A percentile compares a stretch with the other conserved stretches of the same genome.
Evolutionary conservation across 345 rosid genomes (phyloP).

Genomic region (Citrus mangshanensis): DNA sequence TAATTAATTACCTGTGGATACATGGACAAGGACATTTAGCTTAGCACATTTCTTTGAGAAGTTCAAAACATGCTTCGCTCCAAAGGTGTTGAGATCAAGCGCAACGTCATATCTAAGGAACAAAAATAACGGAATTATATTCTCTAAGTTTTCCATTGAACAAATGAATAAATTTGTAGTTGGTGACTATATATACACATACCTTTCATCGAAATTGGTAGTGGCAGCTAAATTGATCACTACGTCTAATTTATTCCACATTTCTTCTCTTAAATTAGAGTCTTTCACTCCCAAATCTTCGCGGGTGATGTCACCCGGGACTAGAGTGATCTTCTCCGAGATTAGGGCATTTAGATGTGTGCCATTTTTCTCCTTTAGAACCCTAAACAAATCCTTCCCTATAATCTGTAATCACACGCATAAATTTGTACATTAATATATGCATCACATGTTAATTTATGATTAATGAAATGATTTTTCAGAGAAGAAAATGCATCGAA

Average conservation of each 20-base stretch:
- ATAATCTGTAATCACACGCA: conserved; percentile 30
- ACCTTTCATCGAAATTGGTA: conserved; percentile 78
- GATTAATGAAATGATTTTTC: not conserved
- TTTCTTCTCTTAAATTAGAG: conserved; percentile 32
- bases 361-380: conserved; percentile 41
- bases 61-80: conserved; percentile 38
- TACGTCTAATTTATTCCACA: conserved; percentile 46
- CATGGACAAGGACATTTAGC: conserved; percentile 39
- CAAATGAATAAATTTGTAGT: not conserved
- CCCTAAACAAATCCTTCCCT: conserved; percentile 53
- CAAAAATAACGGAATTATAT: not conserved
- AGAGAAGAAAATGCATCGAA: not conserved
- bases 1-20: conserved; percentile 56
- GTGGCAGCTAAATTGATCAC: conserved; percentile 70
- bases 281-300: conserved; percentile 49
- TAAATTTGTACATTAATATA: not conserved
- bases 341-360: conserved; percentile 31
- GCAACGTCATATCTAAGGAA: conserved; percentile 57
- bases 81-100: conserved; percentile 49
- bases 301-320: conserved; percentile 52
- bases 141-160: not conserved
- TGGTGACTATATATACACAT: not conserved
- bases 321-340: conserved; percentile 44
- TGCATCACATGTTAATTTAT: not conserved
- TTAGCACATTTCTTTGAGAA: conserved; percentile 46